Conservation (phyloP, 768 basidiomycete species). For the Lactarius deliciosus region DNA sequence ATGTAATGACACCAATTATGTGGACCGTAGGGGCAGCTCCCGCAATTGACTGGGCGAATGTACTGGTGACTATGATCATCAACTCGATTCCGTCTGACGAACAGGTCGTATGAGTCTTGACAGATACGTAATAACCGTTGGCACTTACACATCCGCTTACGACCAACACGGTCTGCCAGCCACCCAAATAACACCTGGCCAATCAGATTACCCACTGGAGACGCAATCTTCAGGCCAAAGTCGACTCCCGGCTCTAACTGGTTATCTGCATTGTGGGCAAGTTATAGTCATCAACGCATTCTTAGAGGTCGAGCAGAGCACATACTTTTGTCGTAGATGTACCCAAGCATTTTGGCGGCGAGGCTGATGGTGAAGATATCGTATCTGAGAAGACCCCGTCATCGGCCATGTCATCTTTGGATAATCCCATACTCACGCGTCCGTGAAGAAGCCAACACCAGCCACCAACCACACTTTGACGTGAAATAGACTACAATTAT, state of each 20-base stretch:
- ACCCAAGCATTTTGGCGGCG: slow-evolving; percentile 78
- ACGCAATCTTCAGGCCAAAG: slow-evolving; percentile 44
- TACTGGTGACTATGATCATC: slow-evolving; percentile 77
- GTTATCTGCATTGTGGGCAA: slow-evolving; percentile 33
- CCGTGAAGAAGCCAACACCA: slow-evolving; percentile 91
- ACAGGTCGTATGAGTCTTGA: not conserved
- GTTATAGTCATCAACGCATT: not conserved
- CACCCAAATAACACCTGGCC: slow-evolving; percentile 48
- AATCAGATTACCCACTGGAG: slow-evolving; percentile 44
- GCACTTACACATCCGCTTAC: slow-evolving; percentile 57
- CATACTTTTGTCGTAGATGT: slow-evolving; percentile 58
- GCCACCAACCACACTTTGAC: slow-evolving; percentile 49
- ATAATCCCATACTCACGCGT: slow-evolving; percentile 49
- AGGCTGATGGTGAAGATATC: slow-evolving; percentile 92
- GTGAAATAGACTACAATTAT: slow-evolving; percentile 45
- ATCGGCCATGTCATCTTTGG: not conserved
- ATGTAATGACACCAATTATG: slow-evolving; percentile 72
- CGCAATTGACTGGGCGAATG: slow-evolving; percentile 81
- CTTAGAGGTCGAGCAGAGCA: not conserved
- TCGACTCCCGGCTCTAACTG: slow-evolving; percentile 40
- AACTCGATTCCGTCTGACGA: slow-evolving; percentile 66
- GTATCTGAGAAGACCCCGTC: slow-evolving; percentile 43
- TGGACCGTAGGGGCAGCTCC: slow-evolving; percentile 64
- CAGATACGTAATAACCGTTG: slow-evolving; percentile 32
- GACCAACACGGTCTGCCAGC: slow-evolving; percentile 45